Conservation (phyloP, 2,329 filamentous ascomycete species). For the Stachybotrys elegans region DNA sequence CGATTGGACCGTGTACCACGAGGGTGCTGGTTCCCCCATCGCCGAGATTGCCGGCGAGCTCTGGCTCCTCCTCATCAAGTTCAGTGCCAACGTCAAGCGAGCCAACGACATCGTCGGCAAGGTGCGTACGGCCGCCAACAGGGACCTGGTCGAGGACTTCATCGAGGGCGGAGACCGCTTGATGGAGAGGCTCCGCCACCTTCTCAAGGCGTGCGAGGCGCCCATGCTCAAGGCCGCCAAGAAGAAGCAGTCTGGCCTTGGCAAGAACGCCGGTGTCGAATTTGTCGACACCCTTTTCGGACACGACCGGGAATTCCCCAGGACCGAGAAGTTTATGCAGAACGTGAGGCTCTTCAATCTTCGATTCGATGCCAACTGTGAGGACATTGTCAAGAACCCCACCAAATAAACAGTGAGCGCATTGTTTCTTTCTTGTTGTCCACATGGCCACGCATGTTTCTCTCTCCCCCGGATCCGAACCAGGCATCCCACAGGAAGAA, state of each 20-base stretch:
- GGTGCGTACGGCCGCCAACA: conserved; percentile 68
- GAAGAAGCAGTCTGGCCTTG: conserved; percentile 63
- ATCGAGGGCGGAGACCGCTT: conserved; percentile 83
- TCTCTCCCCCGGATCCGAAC: too few species aligned
- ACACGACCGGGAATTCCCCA: conserved; percentile 80
- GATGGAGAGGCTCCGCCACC: conserved; percentile 75
- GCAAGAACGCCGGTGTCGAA: conserved; percentile 87
- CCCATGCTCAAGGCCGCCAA: conserved; percentile 92
- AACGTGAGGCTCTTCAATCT: conserved; percentile 83
- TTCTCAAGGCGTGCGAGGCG: conserved; percentile 86
- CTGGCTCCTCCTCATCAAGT: conserved; percentile 90
- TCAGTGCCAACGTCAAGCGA: conserved; percentile 89
- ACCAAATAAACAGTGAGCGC: conserved; percentile 37
- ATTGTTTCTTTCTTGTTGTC: too few species aligned
- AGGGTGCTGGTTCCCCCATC: conserved; percentile 76
- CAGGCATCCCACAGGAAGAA: too few species aligned
- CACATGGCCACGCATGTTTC: too few species aligned
- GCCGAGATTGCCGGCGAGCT: conserved; percentile 90
- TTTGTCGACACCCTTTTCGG: conserved; percentile 97
- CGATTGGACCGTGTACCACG: conserved; percentile 94
- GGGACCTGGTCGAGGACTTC: conserved; percentile 84
- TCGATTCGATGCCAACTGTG: conserved; percentile 93
- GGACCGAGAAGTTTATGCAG: conserved; percentile 90
- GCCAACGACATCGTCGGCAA: conserved; percentile 72
- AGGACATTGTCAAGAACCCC: conserved; percentile 70